These are phyloP conservation scores for Centella asiatica DNA, from an alignment of 129 eudicot genomes.

Conservation along the genomic window DNA sequence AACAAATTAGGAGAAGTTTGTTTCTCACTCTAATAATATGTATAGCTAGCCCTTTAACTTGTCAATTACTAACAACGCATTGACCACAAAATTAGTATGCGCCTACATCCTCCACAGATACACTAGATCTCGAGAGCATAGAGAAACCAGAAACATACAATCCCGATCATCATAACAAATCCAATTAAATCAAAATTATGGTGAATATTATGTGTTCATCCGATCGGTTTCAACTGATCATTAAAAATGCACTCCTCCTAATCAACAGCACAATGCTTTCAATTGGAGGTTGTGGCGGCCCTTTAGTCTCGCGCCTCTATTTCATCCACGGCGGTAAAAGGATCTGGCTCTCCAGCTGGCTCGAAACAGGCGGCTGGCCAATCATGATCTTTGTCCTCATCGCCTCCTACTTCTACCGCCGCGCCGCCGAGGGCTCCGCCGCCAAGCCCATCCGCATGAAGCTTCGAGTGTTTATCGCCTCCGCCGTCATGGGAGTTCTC, in stretches of 20 bases:
- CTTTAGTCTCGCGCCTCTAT: conserved; percentile 33
- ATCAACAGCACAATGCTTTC: conserved; percentile 23
- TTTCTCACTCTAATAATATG: too few relatives aligned
- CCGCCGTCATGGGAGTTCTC: conserved; percentile 21
- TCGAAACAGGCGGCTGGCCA: conserved; percentile 33
- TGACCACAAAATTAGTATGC: too few relatives aligned
- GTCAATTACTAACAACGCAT: too few relatives aligned
- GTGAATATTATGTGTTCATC: too few relatives aligned
- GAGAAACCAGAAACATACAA: too few relatives aligned
- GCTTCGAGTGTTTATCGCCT: conserved; percentile 17
- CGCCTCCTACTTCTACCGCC: conserved; percentile 23
- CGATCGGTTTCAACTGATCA: too few relatives aligned
- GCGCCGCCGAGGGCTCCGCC: background rate
- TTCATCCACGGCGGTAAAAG: conserved; percentile 42
- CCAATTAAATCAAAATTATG: too few relatives aligned
- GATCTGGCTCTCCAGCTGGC: conserved; percentile 32
- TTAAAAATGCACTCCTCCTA: conserved; percentile 24
- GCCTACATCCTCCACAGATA: too few relatives aligned
- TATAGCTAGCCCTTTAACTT: too few relatives aligned
- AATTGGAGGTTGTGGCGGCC: conserved; percentile 38
- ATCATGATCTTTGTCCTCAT: conserved; percentile 20
- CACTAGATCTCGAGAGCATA: too few relatives aligned
- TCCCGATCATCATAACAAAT: too few relatives aligned
- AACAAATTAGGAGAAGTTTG: too few relatives aligned
- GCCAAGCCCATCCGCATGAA: conserved; percentile 15